Base-by-base conservation (phyloP, 2,329 filamentous ascomycete genomes). In the Penicillium italicum region DNA sequence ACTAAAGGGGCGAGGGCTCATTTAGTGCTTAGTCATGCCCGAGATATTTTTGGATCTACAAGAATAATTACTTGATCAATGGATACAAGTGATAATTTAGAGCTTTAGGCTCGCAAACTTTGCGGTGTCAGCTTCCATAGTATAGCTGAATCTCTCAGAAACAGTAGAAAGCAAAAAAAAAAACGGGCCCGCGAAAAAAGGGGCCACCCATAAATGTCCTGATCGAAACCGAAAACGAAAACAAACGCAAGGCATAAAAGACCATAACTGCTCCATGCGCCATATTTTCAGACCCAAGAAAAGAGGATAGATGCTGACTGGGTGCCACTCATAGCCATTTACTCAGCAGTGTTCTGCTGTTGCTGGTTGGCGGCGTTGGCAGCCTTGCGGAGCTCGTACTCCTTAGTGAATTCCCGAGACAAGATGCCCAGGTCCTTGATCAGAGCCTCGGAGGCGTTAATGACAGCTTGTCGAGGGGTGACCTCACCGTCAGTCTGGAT, bases 401-500 rank as follows among this genome's bases (percentile, higher is more conserved):
- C 93, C 69, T 93, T 91, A 20, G 90, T 96, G 73, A 97, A 96
- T 70, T 95, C 90, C 62, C 90, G 85, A 60, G 88, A 88, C 56
- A 99, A 79, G 62, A 86, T 86, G 53, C 87, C 87, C 53, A 96
- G 83, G 62, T 95, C 87, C 56, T 85, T 83, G 60, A 99, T 89
- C 43, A 97, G 81, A 63, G 91, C 87, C 73, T 89, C 85, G 77
- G 90, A 96, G 40, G 88, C 87, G 49, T 86, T 83, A 53, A 94
- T 80, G 38, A 99, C 81, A 1, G 92, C 91, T 65, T 96, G 90
- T 65, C 92, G 92, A n/a, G 94, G 91, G 1, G 88, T 89, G 61
- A 96, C 82, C 24, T 83, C 83, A 57, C 94, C 94, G 71, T 97
- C 91, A 5, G 94, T 99, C 76, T 96, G 91, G 56, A 99, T 84